Evolutionary conservation across 1,284 basidiomycete species (phyloP), one percentile per base, ranked within the genome.

Genomic region (Naganishia sp.): DNA sequence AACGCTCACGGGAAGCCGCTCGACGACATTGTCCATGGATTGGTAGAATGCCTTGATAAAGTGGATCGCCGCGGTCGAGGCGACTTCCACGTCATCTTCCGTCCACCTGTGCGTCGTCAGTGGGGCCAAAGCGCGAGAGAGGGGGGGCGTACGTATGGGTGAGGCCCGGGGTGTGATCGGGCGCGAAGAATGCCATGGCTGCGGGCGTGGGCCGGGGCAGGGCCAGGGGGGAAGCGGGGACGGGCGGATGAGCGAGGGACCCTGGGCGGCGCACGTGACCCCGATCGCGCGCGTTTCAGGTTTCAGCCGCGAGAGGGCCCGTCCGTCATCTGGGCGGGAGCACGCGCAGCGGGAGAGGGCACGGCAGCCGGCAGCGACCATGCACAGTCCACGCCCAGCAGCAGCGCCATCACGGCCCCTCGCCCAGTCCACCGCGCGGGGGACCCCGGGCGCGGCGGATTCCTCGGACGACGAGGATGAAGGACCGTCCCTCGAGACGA

Each of bases 401-500:
- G 2, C 18, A n/a, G 42, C 31, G n/a, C 42, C 10, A n/a, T 15
- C 15, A 3, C 18, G 43, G 21, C 21, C 21, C 21, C 21, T 21
- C 21, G 21, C 21, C 21, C 21, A 21, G 21, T 21, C 21, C 21
- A 21, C 21, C 21, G 21, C 21, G 21, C 21, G 21, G 21, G 21
- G 21, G 21, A 21, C 21, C 21, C 21, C 21, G 21, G 21, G 21
- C 21, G 54, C 53, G 13, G 66, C 43, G 31, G 67, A 69, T 13
- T 67, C 56, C 3, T 71, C 72, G 6, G 36, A 39, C 36, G 36
- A 56, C 31, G 64, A 63, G 15, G 73, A 74, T 18, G 70, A 72
- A 43, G 68, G 64, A 6, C 67, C 75, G 55, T 73, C 75, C 44
- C 60, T 78, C 6, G 61, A 67, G 2, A 69, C 71, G 23, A 75